Evolutionary conservation across 768 basidiomycete species (phyloP), one percentile per base, ranked within the genome.

Genomic region (Phlebiopsis gigantea): DNA sequence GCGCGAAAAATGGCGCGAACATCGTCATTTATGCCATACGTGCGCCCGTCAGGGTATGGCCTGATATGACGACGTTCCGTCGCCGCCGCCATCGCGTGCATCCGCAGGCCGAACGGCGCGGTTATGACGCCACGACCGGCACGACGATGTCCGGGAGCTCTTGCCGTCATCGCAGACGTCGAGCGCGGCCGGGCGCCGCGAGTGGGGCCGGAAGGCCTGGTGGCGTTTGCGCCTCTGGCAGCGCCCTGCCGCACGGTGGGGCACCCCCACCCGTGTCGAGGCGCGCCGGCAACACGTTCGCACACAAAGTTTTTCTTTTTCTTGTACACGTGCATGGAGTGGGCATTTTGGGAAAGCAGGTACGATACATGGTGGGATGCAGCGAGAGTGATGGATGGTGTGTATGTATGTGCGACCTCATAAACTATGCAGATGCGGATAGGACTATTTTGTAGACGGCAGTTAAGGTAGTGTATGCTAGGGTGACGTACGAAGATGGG

Each of bases 391-490:
- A 28, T 48, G 47, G n/a, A 39, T 39, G 34, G 34, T 39, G 17
- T 39, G 47, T 29, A 48, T 48, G 26, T 21, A 28, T 17, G 44
- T 21, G 24, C 28, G 12, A 24, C 9, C 45, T 25, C 45, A 46
- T 29, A 29, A 17, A 29, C 26, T 26, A 29, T 48, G 47, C 47
- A 48, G 28, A 48, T 29, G 47, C 47, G 25, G 15, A 29, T 48
- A 30, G 28, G 30, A 29, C 15, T 48, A 29, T 30, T 48, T 17
- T 30, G 47, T 17, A 21, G 12, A 10, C 29, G 7, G 21, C 39
- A 31, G 22, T 22, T 51, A 41, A 51, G 22, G 50, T 41, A 51
- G 29, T 29, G 47, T 48, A 48, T 29, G 47, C n/a, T 48, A 48
- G 28, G 47, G 34, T 12, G 19, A 22, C 31, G 7, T n/a, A 51